Base-by-base conservation (phyloP, 345 rosid species). In the Lumnitzera littorea region DNA sequence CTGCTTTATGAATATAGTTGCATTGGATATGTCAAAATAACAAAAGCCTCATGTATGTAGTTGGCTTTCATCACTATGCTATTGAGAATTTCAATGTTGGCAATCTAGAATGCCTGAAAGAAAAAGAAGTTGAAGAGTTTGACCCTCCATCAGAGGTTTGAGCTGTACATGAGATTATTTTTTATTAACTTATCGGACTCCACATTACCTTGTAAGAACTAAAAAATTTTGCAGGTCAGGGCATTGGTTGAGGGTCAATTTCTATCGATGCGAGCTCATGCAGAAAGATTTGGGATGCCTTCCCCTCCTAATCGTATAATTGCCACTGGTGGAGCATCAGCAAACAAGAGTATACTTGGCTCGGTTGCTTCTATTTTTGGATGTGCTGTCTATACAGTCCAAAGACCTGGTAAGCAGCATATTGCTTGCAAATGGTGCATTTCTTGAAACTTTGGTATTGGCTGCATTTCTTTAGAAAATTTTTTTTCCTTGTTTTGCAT, bases 241-340 rank as follows among this genome's bases (percentile, higher is more conserved):
- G 96, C 97, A 63, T 64, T 92, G 75, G 60, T 92, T 25, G 96
- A 87, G 73, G 97, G 99, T 29, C 96, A 94, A 68, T 60, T 94
- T 58, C 95, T 92, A 60, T 87, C 96, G 0, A 92, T 84, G 86
- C 77, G 96, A 43, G 97, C 82, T 52, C 97, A 90, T 51, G 70
- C 90, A 16, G 97, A 94, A 75, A 82, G 97, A 66, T 90, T 81
- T 49, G 95, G 97, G 46, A 78, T 94, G 96, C 95, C 96, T 53
- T 76, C 80, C 60, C 96, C 96, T 69, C 96, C 97, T 1, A 80
- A 68, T 60, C 77, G 99, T 58, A 84, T 94, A 58, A 86, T 88
- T 58, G 97, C 99, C 36, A 84, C 95, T 0, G 96, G 97, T 48
- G 96, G 97, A 74, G 97, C 97, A 67, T 90, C 97, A 11, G 79